These are phyloP conservation scores for Acorus gramineus DNA, from an alignment of 106 monocot genomes.

Conservation along the genomic window DNA sequence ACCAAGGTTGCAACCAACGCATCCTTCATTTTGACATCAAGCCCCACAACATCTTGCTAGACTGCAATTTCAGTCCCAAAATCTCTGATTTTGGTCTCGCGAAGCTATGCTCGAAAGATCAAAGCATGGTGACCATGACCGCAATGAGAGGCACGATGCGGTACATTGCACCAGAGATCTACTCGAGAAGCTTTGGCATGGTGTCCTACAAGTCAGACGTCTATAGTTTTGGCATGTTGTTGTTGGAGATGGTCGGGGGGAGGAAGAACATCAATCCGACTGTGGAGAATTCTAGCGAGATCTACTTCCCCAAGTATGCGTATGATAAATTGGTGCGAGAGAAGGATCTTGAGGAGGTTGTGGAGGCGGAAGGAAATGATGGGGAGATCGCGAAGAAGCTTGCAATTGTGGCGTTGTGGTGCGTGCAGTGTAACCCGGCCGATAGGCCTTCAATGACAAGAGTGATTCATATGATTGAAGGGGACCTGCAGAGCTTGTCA, in stretches of 20 bases:
- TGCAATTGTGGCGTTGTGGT: no score
- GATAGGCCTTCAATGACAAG: no score
- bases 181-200: slow-evolving; percentile 15
- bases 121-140: slow-evolving; percentile 27
- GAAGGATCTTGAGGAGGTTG: no score
- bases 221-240: slow-evolving; percentile 30
- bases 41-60: background rate
- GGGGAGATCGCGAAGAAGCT: no score
- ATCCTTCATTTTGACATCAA: slow-evolving; percentile 33
- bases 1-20: slow-evolving; percentile 20
- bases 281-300: slow-evolving; percentile 8
- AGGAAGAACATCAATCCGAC: slow-evolving; percentile 12
- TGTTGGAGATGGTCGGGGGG: slow-evolving; percentile 26
- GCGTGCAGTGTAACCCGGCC: no score
- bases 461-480: no score
- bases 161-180: slow-evolving; percentile 30
- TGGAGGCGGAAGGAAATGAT: no score
- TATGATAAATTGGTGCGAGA: slow-evolving; percentile 1
- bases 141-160: slow-evolving; percentile 28
- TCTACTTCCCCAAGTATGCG: slow-evolving; percentile 18
- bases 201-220: slow-evolving; percentile 31
- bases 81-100: slow-evolving; percentile 35
- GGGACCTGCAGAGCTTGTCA: no score
- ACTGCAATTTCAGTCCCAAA: slow-evolving; percentile 27
- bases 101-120: slow-evolving; percentile 26